Percentiles rank a stretch among this genome's conserved stretches.
Conservation (phyloP, 208 protist genomes). For the Phytomonas sp. region DNA sequence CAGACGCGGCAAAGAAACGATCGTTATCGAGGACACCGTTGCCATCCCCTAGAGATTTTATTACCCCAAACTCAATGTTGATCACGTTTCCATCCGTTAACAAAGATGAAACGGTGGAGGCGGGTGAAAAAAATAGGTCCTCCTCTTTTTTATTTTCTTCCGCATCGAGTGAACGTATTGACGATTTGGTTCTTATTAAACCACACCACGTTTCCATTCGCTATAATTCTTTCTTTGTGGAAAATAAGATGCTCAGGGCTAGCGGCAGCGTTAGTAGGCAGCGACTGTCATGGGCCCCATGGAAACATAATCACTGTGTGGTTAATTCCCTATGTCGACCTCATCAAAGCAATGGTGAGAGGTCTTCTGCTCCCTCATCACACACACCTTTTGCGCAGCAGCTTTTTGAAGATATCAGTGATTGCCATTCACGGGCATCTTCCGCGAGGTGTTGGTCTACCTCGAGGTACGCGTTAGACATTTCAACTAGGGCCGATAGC, state of each 20-base stretch:
- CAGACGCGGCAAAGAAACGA: background rate
- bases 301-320: background rate
- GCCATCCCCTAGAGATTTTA: background rate
- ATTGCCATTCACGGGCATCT: background rate
- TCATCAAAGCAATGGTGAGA: background rate
- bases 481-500: background rate
- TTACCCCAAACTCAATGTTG: background rate
- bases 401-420: background rate
- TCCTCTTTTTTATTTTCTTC: background rate
- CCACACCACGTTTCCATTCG: background rate
- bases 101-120: background rate
- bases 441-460: background rate
- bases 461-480: background rate
- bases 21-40: background rate
- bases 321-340: background rate
- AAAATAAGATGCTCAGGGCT: background rate
- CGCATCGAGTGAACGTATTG: background rate
- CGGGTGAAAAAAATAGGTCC: background rate
- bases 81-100: background rate
- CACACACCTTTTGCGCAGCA: background rate
- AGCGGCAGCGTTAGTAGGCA: background rate
- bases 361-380: background rate
- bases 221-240: background rate
- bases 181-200: background rate
- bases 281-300: background rate